Evolutionary conservation across 352 stramenopile genomes (phyloP).

Genomic region (Halophytophthora polymorphica): DNA sequence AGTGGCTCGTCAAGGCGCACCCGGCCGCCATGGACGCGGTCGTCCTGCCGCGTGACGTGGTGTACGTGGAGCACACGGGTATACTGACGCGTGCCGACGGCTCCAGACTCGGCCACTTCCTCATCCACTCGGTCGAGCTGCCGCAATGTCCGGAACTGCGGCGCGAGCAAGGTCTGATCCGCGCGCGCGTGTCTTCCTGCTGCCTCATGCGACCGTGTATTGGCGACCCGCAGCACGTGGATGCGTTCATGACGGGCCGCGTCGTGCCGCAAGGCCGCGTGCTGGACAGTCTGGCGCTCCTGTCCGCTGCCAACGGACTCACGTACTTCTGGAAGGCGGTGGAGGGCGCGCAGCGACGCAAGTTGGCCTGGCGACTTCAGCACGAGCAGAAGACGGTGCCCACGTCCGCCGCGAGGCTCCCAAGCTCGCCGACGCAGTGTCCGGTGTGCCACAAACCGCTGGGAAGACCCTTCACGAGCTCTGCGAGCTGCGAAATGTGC

Average conservation of each 20-base stretch:
- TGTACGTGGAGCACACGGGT: slow-evolving; percentile 29
- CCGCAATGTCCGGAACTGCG: slow-evolving; percentile 30
- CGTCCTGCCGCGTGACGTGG: slow-evolving; percentile 30
- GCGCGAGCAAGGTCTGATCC: slow-evolving; percentile 28
- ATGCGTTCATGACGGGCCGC: slow-evolving; percentile 44
- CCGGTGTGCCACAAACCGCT: slow-evolving; percentile 14
- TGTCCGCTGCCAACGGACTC: slow-evolving; percentile 32
- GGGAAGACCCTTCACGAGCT: slow-evolving; percentile 18
- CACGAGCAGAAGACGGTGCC: slow-evolving; percentile 19
- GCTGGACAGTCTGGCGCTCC: slow-evolving; percentile 35
- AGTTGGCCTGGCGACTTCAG: slow-evolving; percentile 36
- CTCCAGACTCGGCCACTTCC: slow-evolving; percentile 32
- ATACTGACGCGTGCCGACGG: slow-evolving; percentile 22
- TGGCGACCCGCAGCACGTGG: slow-evolving; percentile 22
- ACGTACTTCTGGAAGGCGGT: slow-evolving; percentile 32
- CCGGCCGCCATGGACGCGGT: slow-evolving; percentile 18
- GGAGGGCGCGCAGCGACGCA: slow-evolving; percentile 21
- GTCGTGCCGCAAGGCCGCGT: slow-evolving; percentile 43
- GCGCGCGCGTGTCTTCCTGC: slow-evolving; percentile 38
- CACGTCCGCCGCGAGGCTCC: slow-evolving; percentile 3
- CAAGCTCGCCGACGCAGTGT: slow-evolving; percentile 9
- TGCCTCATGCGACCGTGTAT: slow-evolving; percentile 30
- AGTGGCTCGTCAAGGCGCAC: slow-evolving; percentile 42
- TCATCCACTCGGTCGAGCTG: slow-evolving; percentile 46
- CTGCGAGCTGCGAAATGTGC: slow-evolving; percentile 28